A percentile compares a stretch with the other conserved stretches of the same genome.
phyloP scores from a whole-genome alignment of 768 basidiomycete genomes.

The Lactarius akahatsu region DNA sequence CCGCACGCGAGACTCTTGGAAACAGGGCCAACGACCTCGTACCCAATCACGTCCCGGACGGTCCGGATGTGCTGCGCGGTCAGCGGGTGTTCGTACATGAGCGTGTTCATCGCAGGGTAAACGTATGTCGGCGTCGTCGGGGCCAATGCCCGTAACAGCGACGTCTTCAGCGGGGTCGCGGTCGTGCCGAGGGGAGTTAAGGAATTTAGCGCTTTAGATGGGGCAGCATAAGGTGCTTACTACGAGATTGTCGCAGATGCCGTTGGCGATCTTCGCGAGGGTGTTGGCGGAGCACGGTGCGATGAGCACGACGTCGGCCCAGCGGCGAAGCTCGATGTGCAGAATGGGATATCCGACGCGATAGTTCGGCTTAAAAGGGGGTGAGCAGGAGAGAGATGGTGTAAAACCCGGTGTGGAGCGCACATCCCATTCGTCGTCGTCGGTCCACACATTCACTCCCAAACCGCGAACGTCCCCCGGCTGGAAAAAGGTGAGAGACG shows the following conservation, averaged over 20 bases:
- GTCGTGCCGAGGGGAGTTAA: not conserved
- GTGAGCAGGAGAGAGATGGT: not conserved
- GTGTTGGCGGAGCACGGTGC: conserved; percentile 98
- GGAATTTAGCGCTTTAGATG: too few relatives aligned
- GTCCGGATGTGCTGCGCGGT: conserved; percentile 80
- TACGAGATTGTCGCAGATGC: conserved; percentile 88
- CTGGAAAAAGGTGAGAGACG: conserved; percentile 76
- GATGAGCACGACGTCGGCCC: conserved; percentile 95
- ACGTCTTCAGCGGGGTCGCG: conserved; percentile 46
- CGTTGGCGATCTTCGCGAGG: conserved; percentile 86
- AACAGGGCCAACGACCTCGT: conserved; percentile 82
- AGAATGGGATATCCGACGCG: conserved; percentile 88
- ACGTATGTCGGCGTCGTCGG: conserved; percentile 85
- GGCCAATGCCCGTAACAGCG: conserved; percentile 79
- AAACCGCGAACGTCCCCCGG: conserved; percentile 47
- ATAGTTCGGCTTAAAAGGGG: conserved; percentile 54
- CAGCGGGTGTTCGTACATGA: conserved; percentile 95
- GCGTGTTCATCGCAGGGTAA: conserved; percentile 98
- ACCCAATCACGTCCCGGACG: conserved; percentile 72
- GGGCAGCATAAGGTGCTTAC: conserved; percentile 40
- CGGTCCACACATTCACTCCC: conserved; percentile 77
- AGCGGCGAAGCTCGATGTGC: conserved; percentile 90
- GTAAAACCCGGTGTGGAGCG: conserved; percentile 31
- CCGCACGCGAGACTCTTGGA: conserved; percentile 90
- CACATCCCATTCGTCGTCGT: conserved; percentile 93